Evolutionary conservation across 1,139 yeast genomes (phyloP), one percentile per base, ranked within the genome.

Genomic region (Blastobotrys illinoisensis): DNA sequence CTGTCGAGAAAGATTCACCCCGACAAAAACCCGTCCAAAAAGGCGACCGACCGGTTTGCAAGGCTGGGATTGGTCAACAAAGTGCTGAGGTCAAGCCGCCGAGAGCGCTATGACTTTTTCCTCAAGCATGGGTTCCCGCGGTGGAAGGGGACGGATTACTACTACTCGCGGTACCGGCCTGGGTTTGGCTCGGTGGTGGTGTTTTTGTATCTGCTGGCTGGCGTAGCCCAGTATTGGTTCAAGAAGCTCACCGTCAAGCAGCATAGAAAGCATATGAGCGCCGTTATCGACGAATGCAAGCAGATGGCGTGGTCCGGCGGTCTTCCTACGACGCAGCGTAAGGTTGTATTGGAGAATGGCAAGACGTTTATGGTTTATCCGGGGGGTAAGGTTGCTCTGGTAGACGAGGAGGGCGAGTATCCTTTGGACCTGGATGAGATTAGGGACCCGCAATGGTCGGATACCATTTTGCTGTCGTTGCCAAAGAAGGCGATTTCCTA

Each of bases 81-180:
- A 64, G 84, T 90, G 54, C 77, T 91, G 56, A 75, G 90, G 58
- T 79, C 80, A 50, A 78, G 80, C 56, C 59, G 63, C 14, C 81
- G 86, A 58, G 85, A 84, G 60, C 77, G 93, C 16, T 93, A 93
- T 68, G 98, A 93, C 69, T 91, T 84, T 70, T 93, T 88, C 71
- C 74, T 87, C 55, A 76, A 79, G 44, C 81, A 84, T 62, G 99
- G 99, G 2, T 93, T 93, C 71, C 99, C 99, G 4, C 78, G 78
- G 56, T 88, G 88, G 81, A 82, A 79, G 48, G 74, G 74, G 21
- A 67, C 73, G 28, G 73, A 69, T 50, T 73, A 71, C 58, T 65
- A 67, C 50, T 72, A 71, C 59, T 55, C 62, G 26, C 62, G 78
- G 43, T 75, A 64, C 59, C 71, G 79, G 43, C 83, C 83, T 32